Percentiles rank a stretch among this genome's conserved stretches.
phyloP scores from a whole-genome alignment of 441 rosid genomes.

The Metrosideros polymorpha region DNA sequence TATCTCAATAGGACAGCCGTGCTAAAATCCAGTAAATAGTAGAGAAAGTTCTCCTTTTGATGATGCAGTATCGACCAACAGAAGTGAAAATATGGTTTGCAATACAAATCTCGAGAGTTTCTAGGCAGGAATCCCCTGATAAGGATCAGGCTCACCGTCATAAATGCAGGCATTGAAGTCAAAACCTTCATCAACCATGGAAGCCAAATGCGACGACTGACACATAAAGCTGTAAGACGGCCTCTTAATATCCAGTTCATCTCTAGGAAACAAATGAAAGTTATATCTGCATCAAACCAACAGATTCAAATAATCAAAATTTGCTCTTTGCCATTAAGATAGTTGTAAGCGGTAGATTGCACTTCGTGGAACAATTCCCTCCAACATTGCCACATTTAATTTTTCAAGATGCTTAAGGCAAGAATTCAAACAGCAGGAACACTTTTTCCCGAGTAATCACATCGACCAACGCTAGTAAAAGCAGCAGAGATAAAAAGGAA shows the following conservation, averaged over 20 bases:
- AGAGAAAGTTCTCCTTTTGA: background rate
- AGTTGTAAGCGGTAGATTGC: background rate
- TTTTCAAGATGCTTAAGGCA: background rate
- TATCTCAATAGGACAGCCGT: background rate
- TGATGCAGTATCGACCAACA: background rate
- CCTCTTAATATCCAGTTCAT: constrained; percentile 63
- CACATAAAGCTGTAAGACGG: constrained; percentile 84
- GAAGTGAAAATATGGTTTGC: background rate
- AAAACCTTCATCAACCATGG: constrained; percentile 82
- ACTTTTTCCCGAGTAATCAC: background rate
- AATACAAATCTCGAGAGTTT: background rate
- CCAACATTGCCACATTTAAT: background rate
- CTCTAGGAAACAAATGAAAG: constrained; percentile 82
- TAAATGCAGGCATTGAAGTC: constrained; percentile 82
- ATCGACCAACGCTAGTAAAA: background rate
- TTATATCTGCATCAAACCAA: constrained; percentile 46
- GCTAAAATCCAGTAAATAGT: background rate
- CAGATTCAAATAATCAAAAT: background rate
- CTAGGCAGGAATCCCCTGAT: background rate
- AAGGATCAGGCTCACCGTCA: constrained; percentile 35
- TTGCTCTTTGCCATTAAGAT: background rate
- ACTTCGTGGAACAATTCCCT: background rate
- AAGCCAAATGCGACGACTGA: constrained; percentile 49
- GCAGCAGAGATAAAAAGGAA: background rate
- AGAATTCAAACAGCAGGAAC: background rate